These are phyloP conservation scores for Obelidium mucronatum DNA, from an alignment of 192 early-diverging fungal species.

Conservation along the genomic window DNA sequence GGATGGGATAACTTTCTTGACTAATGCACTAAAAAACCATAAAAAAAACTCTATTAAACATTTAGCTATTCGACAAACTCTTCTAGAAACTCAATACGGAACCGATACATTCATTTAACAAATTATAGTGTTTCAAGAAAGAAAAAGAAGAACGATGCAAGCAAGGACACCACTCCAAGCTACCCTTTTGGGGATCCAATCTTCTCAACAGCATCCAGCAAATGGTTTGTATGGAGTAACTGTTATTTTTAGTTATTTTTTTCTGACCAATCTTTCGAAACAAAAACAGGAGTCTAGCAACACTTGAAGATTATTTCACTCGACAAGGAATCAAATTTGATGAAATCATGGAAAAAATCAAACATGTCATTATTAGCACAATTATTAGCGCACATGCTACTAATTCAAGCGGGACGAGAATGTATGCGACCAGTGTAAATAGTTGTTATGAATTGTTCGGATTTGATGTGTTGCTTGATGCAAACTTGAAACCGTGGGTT, in stretches of 20 bases:
- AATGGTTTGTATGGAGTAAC: conserved; percentile 51
- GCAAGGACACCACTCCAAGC: neutral
- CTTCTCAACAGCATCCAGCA: conserved; percentile 41
- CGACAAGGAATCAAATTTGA: conserved; percentile 38
- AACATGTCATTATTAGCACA: conserved; percentile 48
- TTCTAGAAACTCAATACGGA: conserved; percentile 24
- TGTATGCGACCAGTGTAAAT: conserved; percentile 49
- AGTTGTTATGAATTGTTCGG: conserved; percentile 69
- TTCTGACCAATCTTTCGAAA: no score
- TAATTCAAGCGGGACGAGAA: conserved; percentile 48
- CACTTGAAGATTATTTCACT: conserved; percentile 46
- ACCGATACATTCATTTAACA: conserved; percentile 56
- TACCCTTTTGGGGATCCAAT: conserved; percentile 37
- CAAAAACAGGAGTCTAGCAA: conserved; percentile 36
- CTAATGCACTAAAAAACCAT: neutral
- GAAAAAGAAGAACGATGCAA: conserved; percentile 19
- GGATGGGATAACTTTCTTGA: neutral
- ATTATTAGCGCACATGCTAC: conserved; percentile 45
- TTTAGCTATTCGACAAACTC: conserved; percentile 27
- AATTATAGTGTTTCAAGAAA: conserved; percentile 57
- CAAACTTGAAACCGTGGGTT: conserved; percentile 60
- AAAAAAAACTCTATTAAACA: neutral
- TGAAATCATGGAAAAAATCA: conserved; percentile 42
- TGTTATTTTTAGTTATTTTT: neutral
- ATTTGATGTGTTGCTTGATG: conserved; percentile 65